These are phyloP conservation scores for Albugo laibachii DNA, from an alignment of 352 stramenopile species.

Conservation along the genomic window DNA sequence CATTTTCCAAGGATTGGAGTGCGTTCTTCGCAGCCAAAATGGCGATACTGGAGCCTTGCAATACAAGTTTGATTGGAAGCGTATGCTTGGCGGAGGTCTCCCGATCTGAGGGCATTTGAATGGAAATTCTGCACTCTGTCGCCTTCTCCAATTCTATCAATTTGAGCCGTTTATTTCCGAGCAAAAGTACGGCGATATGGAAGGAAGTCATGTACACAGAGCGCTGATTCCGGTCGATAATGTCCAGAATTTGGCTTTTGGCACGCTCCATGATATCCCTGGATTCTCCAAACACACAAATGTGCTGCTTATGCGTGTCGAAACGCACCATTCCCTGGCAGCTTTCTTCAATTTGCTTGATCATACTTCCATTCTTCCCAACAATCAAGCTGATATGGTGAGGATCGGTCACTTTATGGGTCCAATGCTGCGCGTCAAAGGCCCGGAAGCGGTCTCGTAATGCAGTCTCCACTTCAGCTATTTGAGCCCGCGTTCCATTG, in stretches of 20 bases:
- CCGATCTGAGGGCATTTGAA: constrained; percentile 15
- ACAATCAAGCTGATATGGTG: constrained; percentile 58
- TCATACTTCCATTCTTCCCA: constrained; percentile 58
- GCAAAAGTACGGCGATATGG: constrained; percentile 35
- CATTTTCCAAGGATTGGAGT: constrained; percentile 37
- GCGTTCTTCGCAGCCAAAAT: constrained; percentile 38
- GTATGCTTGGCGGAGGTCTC: constrained; percentile 4
- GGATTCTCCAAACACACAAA: constrained; percentile 46
- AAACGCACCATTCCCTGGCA: constrained; percentile 14
- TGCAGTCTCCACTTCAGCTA: constrained; percentile 35
- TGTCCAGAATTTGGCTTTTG: constrained; percentile 29
- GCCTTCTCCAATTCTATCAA: constrained; percentile 39
- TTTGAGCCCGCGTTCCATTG: constrained; percentile 43
- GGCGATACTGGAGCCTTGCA: constrained; percentile 31
- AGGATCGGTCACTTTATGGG: constrained; percentile 31
- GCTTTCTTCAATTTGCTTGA: constrained; percentile 49
- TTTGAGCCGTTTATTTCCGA: constrained; percentile 58
- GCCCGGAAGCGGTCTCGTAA: constrained; percentile 26
- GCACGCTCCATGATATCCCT: constrained; percentile 22
- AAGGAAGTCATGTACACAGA: constrained; percentile 39
- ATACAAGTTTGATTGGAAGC: constrained; percentile 36
- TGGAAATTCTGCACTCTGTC: constrained; percentile 33
- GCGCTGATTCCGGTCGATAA: constrained; percentile 53
- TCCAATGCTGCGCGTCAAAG: constrained; percentile 38
- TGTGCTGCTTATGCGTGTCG: constrained; percentile 39